Evolutionary conservation across 768 basidiomycete species (phyloP), one percentile per base, ranked within the genome.

Genomic region (Lentinula raphanica): DNA sequence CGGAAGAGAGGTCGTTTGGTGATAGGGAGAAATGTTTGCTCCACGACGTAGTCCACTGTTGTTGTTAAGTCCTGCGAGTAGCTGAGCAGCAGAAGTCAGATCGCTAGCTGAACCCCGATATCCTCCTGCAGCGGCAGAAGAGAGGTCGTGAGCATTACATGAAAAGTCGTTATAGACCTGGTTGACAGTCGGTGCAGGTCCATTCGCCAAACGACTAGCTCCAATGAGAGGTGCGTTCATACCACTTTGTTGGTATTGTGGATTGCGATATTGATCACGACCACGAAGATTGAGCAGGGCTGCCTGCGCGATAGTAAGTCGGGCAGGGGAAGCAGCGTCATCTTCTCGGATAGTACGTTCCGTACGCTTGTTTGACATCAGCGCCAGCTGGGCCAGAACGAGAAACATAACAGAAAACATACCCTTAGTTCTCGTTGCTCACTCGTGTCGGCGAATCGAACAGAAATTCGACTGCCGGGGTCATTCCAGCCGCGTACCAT

Each of bases 401-500:
- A 28, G 29, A 25, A 15, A 12, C n/a, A 27, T 12, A 25, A n/a
- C n/a, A n/a, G 27, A 36, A 15, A 4, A 32, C 85, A 35, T 58
- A 89, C 89, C 65, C 90, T 75, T 44, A 92, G 72, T 64, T 92
- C 89, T 55, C 90, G 72, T 67, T 92, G 89, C 65, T 91, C 90
- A 11, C 79, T 74, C 8, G 85, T 89, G 66, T 92, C 89, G 13
- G 89, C 89, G 65, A 91, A 91, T 36, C 90, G 76, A 17, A 91
- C 90, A 5, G 86, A 88, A 57, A 92, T 89, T 50, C 90, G 72
- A 65, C 87, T 86, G 15, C 89, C 89, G 11, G 81, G 69, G 60
- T 92, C 90, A 60, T 88, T 81, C 85, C 83, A 87, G 11, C 90
- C 90, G 40, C 88, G 78, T 7, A 92, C 87, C 81, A 89, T 85